A percentile compares a stretch with the other conserved stretches of the same genome.
Conservation (phyloP, 345 rosid genomes). For the Lumnitzera littorea region DNA sequence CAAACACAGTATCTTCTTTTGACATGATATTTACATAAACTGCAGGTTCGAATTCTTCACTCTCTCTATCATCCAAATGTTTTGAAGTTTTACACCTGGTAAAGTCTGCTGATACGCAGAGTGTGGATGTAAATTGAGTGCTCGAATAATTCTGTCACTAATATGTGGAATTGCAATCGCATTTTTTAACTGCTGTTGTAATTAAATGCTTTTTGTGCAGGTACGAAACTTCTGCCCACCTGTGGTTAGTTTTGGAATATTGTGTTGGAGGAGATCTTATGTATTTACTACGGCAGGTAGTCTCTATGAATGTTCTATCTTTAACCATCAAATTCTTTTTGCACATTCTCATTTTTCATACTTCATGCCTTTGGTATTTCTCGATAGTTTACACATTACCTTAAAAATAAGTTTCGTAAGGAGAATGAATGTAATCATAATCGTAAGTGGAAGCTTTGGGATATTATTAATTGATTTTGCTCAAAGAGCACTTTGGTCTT, state of each 20-base stretch:
- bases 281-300: slow-evolving; percentile 83
- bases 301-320: background rate
- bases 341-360: background rate
- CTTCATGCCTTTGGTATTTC: background rate
- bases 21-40: too few relatives aligned
- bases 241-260: slow-evolving; percentile 97
- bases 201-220: slow-evolving; percentile 22
- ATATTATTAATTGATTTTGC: too few relatives aligned
- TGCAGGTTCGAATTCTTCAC: slow-evolving; percentile 90
- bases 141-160: background rate
- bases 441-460: too few relatives aligned
- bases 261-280: slow-evolving; percentile 94
- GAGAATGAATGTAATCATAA: too few relatives aligned
- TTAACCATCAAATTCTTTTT: background rate
- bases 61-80: slow-evolving; percentile 75
- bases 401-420: too few relatives aligned
- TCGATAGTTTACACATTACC: too few relatives aligned
- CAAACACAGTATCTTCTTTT: too few relatives aligned
- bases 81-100: slow-evolving; percentile 83
- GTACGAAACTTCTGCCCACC: slow-evolving; percentile 95
- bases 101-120: slow-evolving; percentile 11
- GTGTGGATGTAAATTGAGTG: background rate
- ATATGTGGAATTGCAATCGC: slow-evolving; percentile 1
- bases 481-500: too few relatives aligned
- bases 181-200: background rate